Evolutionary conservation across 192 early-diverging fungal species (phyloP).

Genomic region (Coemansia sp.): DNA sequence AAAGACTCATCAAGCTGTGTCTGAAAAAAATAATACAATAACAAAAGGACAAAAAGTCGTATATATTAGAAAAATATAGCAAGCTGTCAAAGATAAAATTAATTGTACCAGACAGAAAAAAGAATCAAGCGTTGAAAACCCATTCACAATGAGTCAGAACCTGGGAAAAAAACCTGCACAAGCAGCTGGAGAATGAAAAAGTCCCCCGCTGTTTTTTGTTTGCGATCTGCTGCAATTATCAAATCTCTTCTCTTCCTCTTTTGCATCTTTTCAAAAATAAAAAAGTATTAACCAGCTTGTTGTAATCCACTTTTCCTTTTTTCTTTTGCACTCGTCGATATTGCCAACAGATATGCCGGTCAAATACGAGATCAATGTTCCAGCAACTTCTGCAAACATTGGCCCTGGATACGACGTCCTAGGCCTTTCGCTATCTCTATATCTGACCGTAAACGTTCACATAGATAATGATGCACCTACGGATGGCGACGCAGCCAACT

Average conservation of each 20-base stretch:
- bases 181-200: too few species aligned
- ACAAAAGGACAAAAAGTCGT: not conserved
- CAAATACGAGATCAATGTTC: slow-evolving; percentile 69
- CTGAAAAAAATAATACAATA: not conserved
- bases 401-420: slow-evolving; percentile 98
- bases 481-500: not conserved
- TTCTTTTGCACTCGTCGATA: not conserved
- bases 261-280: not conserved
- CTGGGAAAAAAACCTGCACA: not conserved
- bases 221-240: not conserved
- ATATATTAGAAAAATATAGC: not conserved
- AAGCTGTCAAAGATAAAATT: not conserved
- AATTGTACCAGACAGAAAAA: not conserved
- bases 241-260: not conserved
- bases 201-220: too few species aligned
- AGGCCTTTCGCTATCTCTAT: slow-evolving; percentile 87
- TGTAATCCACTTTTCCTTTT: not conserved
- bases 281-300: slow-evolving; percentile 4
- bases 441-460: slow-evolving; percentile 70
- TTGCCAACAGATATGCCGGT: slow-evolving; percentile 3
- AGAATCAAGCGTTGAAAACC: not conserved
- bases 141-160: not conserved
- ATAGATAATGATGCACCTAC: slow-evolving; percentile 5
- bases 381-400: slow-evolving; percentile 96
- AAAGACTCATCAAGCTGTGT: not conserved